A percentile compares a stretch with the other conserved stretches of the same genome.
Conservation (phyloP, 2,329 filamentous ascomycete genomes). For the Penicillium glabrum region DNA sequence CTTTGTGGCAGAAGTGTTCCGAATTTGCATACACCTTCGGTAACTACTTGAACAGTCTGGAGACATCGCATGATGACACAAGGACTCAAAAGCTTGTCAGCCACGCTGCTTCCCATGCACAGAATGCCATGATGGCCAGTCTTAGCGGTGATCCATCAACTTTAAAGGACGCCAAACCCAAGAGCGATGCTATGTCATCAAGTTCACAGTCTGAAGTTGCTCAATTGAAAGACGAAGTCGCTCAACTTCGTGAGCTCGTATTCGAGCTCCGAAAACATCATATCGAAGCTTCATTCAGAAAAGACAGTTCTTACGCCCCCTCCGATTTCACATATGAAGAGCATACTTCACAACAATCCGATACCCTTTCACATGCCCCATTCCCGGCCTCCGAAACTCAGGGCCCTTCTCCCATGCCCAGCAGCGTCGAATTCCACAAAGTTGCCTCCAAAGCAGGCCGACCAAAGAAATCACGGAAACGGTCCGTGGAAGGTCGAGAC, state of each 20-base stretch:
- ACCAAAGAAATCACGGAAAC: background rate
- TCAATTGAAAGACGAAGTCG: slow-evolving; percentile 29
- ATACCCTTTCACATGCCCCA: background rate
- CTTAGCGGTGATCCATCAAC: slow-evolving; percentile 13
- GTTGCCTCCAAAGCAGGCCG: background rate
- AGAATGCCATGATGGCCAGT: slow-evolving; percentile 23
- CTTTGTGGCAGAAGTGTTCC: slow-evolving; percentile 33
- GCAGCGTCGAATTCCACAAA: slow-evolving; percentile 12
- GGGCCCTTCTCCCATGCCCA: background rate
- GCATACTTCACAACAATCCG: background rate
- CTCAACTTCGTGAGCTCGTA: slow-evolving; percentile 30
- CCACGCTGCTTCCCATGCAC: slow-evolving; percentile 25
- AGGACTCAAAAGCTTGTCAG: slow-evolving; percentile 18
- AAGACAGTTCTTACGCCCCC: background rate
- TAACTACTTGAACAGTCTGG: slow-evolving; percentile 25
- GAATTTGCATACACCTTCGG: slow-evolving; percentile 33
- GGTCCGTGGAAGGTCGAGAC: background rate
- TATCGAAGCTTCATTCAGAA: slow-evolving; percentile 10
- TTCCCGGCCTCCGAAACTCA: background rate
- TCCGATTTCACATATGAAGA: background rate
- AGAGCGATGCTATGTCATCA: background rate
- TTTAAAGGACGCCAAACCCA: background rate
- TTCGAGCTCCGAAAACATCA: slow-evolving; percentile 26
- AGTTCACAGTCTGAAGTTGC: slow-evolving; percentile 22
- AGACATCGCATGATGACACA: slow-evolving; percentile 13